A percentile compares a stretch with the other conserved stretches of the same genome.
phyloP scores from a whole-genome alignment of 257 asterid genomes.

The Datura wrightii region DNA sequence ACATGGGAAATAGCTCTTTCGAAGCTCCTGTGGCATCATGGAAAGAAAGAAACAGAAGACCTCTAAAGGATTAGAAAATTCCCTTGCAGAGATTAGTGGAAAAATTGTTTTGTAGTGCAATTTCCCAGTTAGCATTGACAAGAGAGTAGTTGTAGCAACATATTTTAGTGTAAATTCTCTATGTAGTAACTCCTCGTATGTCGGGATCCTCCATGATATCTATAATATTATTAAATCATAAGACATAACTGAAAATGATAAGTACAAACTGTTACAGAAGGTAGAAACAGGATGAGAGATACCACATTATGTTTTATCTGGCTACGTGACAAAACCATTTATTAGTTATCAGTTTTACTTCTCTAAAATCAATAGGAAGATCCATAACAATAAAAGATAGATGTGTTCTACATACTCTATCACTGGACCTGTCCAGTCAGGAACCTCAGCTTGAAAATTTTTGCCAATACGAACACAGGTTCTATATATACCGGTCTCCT shows the following conservation, averaged over 20 bases:
- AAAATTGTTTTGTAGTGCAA: not conserved
- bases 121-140: not conserved
- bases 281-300: slow-evolving; percentile 8
- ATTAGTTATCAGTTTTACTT: not conserved
- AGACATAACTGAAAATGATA: not conserved
- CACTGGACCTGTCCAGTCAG: slow-evolving; percentile 70
- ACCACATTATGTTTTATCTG: slow-evolving; percentile 5
- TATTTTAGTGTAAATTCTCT: slow-evolving; percentile 22
- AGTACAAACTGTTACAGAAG: not conserved
- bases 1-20: slow-evolving; percentile 1
- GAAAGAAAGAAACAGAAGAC: slow-evolving; percentile 13
- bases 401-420: slow-evolving; percentile 62
- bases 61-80: slow-evolving; percentile 17
- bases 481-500: slow-evolving; percentile 58
- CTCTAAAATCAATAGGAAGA: slow-evolving; percentile 26
- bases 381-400: slow-evolving; percentile 26
- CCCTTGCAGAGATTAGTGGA: not conserved
- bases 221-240: not conserved
- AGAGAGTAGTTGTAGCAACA: slow-evolving; percentile 15
- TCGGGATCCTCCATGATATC: not conserved
- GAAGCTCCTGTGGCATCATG: not conserved
- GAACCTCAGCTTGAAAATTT: slow-evolving; percentile 78
- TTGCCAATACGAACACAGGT: slow-evolving; percentile 71
- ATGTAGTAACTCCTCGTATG: not conserved
- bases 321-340: not conserved